Base-by-base conservation (phyloP, 2,329 filamentous ascomycete species). In the Lasiodiplodia gonubiensis region DNA sequence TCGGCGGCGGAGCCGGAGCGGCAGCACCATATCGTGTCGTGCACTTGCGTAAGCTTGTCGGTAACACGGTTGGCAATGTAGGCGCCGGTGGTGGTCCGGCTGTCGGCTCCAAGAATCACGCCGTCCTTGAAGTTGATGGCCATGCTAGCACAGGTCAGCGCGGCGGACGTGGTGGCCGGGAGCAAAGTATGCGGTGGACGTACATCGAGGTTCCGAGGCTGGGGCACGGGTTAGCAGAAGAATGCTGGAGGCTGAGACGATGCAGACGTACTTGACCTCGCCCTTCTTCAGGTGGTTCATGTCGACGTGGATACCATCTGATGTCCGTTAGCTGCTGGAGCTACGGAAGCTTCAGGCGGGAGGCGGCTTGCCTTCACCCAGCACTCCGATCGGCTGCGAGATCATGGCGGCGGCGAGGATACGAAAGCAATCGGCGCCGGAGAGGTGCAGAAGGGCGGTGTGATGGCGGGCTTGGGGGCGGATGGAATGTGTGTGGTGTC, bases 11-110 rank as follows among this genome's bases (percentile, higher is more conserved):
- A 99, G 63, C 95, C 95, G 69, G 95, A 98, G 76, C 95, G 91
- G 85, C 95, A 99, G 85, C 95, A 99, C 95, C 95, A 99, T 82
- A 99, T 98, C 68, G 94, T 98, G 81, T 99, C 95, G 83, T 97
- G 92, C 69, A 99, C 94, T 85, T 94, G 92, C 76, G 95, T 99
- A 79, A 99, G 89, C 86, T 99, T 99, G 87, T 99, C 95, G 71
- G 95, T 99, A 72, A 99, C 95, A 86, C 95, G 91, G 83, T 99
- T 99, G 75, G 95, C 95, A 78, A 99, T 98, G 86, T 98, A 99
- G 74, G 94, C 90, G 75, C 95, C 95, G 66, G 94, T 99, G 55
- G 95, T 99, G 72, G 95, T 99, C 84, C 95, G 90, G 77, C 93
- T 97, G 82, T 99, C 95, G 75, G 95, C 95, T 72, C 95, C 92